These are phyloP conservation scores for Mucor mucedo DNA, from an alignment of 371 early-diverging fungal genomes.

Conservation along the genomic window DNA sequence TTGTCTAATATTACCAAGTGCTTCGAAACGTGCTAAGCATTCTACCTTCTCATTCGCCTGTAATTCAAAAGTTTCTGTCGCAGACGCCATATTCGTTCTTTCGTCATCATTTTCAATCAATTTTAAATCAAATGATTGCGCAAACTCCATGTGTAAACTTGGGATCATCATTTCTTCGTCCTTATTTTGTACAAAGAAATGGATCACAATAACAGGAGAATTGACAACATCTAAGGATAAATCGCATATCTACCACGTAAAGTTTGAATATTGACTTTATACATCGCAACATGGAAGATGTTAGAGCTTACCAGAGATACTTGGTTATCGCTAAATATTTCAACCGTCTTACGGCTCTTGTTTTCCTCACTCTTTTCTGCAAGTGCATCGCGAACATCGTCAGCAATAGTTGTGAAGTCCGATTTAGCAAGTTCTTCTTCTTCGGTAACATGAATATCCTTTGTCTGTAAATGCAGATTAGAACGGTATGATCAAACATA, in stretches of 20 bases:
- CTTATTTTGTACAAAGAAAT: slow-evolving; percentile 31
- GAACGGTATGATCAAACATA: background rate
- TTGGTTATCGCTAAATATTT: slow-evolving; percentile 31
- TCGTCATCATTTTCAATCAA: slow-evolving; percentile 19
- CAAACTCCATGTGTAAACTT: slow-evolving; percentile 35
- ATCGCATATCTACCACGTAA: slow-evolving; percentile 14
- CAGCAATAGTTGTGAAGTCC: slow-evolving; percentile 16
- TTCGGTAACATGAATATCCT: slow-evolving; percentile 5
- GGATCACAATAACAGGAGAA: slow-evolving; percentile 11
- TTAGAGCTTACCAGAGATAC: slow-evolving; percentile 31
- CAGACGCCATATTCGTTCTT: slow-evolving; percentile 29
- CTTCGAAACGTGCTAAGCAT: slow-evolving; percentile 35
- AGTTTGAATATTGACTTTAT: background rate
- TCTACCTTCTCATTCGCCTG: slow-evolving; percentile 38
- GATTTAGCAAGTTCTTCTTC: slow-evolving; percentile 25
- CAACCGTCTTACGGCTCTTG: slow-evolving; percentile 3
- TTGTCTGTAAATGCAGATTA: slow-evolving; percentile 9
- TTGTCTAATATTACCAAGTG: slow-evolving; percentile 40
- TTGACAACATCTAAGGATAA: slow-evolving; percentile 14
- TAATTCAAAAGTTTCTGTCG: slow-evolving; percentile 44
- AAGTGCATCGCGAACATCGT: slow-evolving; percentile 25
- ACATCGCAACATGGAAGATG: background rate
- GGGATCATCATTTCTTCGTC: slow-evolving; percentile 33
- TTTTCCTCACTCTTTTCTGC: slow-evolving; percentile 21
- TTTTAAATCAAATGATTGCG: slow-evolving; percentile 46